Base-by-base conservation (phyloP, 1,139 yeast genomes). In the Yarrowia galli region DNA sequence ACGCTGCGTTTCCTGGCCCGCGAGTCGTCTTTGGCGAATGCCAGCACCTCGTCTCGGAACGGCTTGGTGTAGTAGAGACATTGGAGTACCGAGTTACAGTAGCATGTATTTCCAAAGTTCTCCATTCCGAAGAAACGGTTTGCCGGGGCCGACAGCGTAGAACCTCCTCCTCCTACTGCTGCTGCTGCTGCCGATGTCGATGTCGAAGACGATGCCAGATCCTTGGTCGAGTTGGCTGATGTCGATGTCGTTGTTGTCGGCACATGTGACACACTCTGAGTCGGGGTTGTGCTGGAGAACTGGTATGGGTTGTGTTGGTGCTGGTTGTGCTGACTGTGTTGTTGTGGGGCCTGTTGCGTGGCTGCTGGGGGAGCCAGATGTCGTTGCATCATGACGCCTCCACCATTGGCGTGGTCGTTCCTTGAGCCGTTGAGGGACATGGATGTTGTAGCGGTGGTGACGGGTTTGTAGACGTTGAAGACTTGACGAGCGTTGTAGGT, bases 41-140 rank as follows among this genome's bases (percentile, higher is more conserved):
- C 77, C 58, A 87, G 75, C 8, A 95, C 79, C 67, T 84, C 83
- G 35, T 82, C 79, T 63, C 98, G 83, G 73, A 95, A 92, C 35
- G 83, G 84, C 56, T 85, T 85, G 1, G 95, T 84, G 77, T 89
- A 89, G 79, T 85, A 95, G 25, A 95, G 83, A 73, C 97, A 92
- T 77, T 95, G 99, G 36, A 95, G 79, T 35, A 95, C 89, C 12
- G 97, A 92, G 75, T 95, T 95, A 78, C 97, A 92, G 78, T 95
- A 95, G 79, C 99, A 93, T 0, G 97, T 93, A 77, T 91, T 78
- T 40, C 98, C 98, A 77, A 92, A 93, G 78, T 95, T 95, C 77
- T 95, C 98, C 86, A 93, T 88, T 7, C 99, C 99, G 78, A 89
- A 95, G 49, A 92, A 85, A 78, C 92, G 79, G 70, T 78, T 78